These are phyloP conservation scores for Peronospora belbahrii DNA, from an alignment of 352 stramenopile genomes.

Conservation along the genomic window DNA sequence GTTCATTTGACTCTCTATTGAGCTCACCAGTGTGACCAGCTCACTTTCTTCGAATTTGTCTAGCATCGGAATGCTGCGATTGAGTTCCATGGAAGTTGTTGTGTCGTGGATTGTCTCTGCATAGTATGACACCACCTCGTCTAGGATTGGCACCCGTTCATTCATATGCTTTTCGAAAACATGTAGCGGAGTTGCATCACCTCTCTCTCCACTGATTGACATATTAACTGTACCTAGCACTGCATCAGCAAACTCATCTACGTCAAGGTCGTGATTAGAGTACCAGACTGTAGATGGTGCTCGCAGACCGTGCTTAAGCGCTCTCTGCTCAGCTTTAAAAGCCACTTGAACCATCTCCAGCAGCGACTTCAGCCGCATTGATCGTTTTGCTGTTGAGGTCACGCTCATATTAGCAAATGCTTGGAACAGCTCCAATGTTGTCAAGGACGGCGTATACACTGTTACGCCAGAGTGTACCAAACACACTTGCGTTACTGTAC, in stretches of 20 bases:
- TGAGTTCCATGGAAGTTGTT: conserved; percentile 19
- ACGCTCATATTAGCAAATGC: conserved; percentile 13
- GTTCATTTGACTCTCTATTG: conserved; percentile 17
- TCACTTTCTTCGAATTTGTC: conserved; percentile 31
- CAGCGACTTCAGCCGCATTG: conserved; percentile 25
- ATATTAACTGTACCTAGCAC: conserved; percentile 38
- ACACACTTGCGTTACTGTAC: conserved; percentile 23
- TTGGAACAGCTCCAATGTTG: conserved; percentile 17
- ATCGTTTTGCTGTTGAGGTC: conserved; percentile 13
- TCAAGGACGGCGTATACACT: conserved; percentile 46
- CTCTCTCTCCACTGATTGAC: conserved; percentile 13
- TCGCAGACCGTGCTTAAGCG: conserved; percentile 36
- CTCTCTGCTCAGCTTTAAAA: conserved; percentile 36
- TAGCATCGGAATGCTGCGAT: conserved; percentile 18
- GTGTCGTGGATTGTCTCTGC: conserved; percentile 26
- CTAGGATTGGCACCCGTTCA: conserved; percentile 18
- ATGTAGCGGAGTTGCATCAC: conserved; percentile 12
- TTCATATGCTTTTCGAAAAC: conserved; percentile 34
- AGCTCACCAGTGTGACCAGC: conserved; percentile 24
- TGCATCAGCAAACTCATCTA: conserved; percentile 50
- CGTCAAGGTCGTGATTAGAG: conserved; percentile 36
- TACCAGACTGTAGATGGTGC: conserved; percentile 58
- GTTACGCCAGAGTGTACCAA: conserved; percentile 49
- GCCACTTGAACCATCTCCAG: conserved; percentile 28
- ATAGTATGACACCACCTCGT: conserved; percentile 37